Base-by-base conservation (phyloP, 2,329 filamentous ascomycete genomes). In the Peltaster fructicola region DNA sequence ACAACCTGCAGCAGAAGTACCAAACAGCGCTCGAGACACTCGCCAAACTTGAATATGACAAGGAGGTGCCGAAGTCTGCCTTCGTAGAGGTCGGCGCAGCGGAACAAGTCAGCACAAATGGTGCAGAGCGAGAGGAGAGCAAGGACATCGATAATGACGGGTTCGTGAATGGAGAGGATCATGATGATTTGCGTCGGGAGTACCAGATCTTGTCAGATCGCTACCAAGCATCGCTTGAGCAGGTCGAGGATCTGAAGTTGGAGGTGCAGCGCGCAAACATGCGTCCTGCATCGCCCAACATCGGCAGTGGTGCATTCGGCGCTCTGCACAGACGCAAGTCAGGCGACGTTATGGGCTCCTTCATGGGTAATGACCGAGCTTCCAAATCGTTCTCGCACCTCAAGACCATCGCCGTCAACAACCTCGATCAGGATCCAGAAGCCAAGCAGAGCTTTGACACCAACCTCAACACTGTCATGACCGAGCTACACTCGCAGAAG, bases 361-460 rank as follows among this genome's bases (percentile, higher is more conserved):
- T n/a, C n/a, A n/a, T n/a, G n/a, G 33, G 24, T 15, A 78, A 84
- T 34, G 88, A 98, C 50, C 77, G 85, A 28, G 82, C 85, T 6
- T 84, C 92, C 40, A 72, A 88, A 30, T 90, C 84, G 3, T 81
- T 95, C 40, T 77, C 80, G 1, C 81, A 82, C 2, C 67, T 98
- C 17, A 74, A 84, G 30, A 90, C 84, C 41, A 75, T 98, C 43
- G 84, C 82, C 2, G 54, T 71, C 1, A 84, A 95, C 38, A 79
- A 82, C 41, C 80, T 98, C 34, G 80, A 88, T 35, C 56, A 65
- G 8, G 64, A 78, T 28, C 78, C 81, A 1, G 85, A 93, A 38
- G 67, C 73, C 1, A 77, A 90, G 65, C 81, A 92, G 41, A 85
- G 72, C 45, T 95, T 95, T 41, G 88, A 95, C 47, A 58, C 88